Evolutionary conservation across 192 early-diverging fungal species (phyloP).

Genomic region (Coemansia pectinata): DNA sequence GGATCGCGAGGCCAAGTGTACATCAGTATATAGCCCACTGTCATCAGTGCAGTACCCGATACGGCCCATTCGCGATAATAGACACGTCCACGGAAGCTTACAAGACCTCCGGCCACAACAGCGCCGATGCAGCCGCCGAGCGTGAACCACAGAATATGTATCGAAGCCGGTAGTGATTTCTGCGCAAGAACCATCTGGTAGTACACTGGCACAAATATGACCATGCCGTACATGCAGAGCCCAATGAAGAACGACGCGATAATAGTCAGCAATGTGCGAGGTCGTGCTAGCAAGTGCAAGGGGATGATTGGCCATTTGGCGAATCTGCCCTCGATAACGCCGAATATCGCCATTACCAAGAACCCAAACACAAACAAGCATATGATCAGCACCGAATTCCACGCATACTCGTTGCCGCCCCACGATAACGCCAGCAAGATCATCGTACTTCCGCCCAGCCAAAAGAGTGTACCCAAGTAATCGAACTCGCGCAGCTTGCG

Average conservation of each 20-base stretch:
- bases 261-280: constrained; percentile 32
- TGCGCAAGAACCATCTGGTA: constrained; percentile 37
- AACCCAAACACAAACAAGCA: constrained; percentile 54
- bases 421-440: constrained; percentile 60
- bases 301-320: constrained; percentile 71
- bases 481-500: constrained; percentile 58
- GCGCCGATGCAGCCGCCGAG: constrained; percentile 30
- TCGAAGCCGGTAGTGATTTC: constrained; percentile 15
- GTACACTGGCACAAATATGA: constrained; percentile 56
- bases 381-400: constrained; percentile 54
- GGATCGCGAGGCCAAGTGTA: constrained; percentile 35
- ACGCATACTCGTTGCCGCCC: constrained; percentile 62
- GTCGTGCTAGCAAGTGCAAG: constrained; percentile 18
- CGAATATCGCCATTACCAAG: constrained; percentile 46
- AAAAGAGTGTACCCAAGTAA: constrained; percentile 58
- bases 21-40: constrained; percentile 50
- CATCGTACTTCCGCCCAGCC: constrained; percentile 56
- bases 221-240: constrained; percentile 46
- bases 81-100: constrained; percentile 26
- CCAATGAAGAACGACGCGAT: constrained; percentile 43
- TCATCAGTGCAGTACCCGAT: constrained; percentile 39
- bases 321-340: constrained; percentile 56
- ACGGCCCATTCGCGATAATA: constrained; percentile 43
- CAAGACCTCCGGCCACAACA: constrained; percentile 27
- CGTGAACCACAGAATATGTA: constrained; percentile 42